Evolutionary conservation across 177 flowering plant species (phyloP), one percentile per base, ranked within the genome.

Genomic region (Vitis hybrid): DNA sequence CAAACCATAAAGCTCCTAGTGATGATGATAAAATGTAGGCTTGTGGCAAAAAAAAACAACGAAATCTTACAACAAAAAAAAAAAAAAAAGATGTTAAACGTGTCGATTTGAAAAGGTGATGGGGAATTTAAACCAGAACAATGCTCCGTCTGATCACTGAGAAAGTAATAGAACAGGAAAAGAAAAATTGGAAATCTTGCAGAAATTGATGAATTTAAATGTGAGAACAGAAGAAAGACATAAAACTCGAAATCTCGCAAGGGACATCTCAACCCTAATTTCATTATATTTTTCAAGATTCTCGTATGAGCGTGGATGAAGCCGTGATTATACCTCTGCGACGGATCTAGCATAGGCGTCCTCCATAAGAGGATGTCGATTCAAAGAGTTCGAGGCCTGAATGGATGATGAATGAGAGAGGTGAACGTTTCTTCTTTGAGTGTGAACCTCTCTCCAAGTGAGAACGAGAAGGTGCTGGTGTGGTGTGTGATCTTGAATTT

Each of bases 301-400:
- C 45, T 39, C 45, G 4, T 39, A 39, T 39, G 45, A 39, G 45
- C 45, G 9, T 39, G 45, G 45, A 39, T 5, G 45, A 39, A 17
- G 45, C 3, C 4, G 52, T 23, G 18, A 56, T n/a, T 65, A 6
- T 76, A 88, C 92, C 87, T 88, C 90, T 14, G 79, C 2, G 17
- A 77, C 82, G 55, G 91, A 87, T 87, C 88, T 81, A 32, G 91
- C 89, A 65, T 67, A 86, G 12, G 91, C 91, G 75, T 85, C 86
- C 62, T 87, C 89, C 75, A 72, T 69, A 60, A 9, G 4, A 30
- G 11, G 39, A 17, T 12, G 30, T 56, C 34, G 70, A 23, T n/a
- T 67, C 70, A 19, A 19, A 39, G 48, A 5, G 1, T 3, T 26
- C 45, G 45, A 39, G 45, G 45, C 45, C 8, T 39, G 45, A 39